Evolutionary conservation across 2,329 filamentous ascomycete genomes (phyloP).

Genomic region (Dothidotthia symphoricarpi): DNA sequence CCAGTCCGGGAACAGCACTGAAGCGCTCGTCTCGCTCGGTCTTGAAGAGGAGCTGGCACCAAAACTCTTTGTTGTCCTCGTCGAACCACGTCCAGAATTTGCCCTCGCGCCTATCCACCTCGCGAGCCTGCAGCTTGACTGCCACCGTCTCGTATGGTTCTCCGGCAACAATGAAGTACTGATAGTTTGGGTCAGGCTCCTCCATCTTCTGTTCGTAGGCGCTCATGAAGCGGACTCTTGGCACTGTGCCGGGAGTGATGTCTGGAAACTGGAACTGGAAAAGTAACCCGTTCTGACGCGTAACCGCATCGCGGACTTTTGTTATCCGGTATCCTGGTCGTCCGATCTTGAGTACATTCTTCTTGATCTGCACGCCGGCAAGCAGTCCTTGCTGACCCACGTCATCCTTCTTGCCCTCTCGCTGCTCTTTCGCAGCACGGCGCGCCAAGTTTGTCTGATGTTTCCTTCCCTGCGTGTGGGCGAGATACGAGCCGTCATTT

Average conservation of each 20-base stretch:
- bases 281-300: conserved; percentile 83
- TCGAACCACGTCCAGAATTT: conserved; percentile 95
- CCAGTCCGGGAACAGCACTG: conserved; percentile 64
- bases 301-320: conserved; percentile 86
- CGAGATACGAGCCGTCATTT: conserved; percentile 97
- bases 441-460: conserved; percentile 98
- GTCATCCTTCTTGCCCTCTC: conserved; percentile 72
- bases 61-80: conserved; percentile 92
- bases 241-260: conserved; percentile 70
- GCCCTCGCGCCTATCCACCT: conserved; percentile 86
- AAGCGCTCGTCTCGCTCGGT: conserved; percentile 94
- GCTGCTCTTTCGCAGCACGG: conserved; percentile 91
- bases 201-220: conserved; percentile 95
- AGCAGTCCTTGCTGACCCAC: conserved; percentile 75
- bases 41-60: conserved; percentile 97
- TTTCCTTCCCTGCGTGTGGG: conserved; percentile 97
- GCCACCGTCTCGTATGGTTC: conserved; percentile 97
- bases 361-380: conserved; percentile 62
- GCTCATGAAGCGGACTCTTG: conserved; percentile 94
- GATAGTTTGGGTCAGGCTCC: conserved; percentile 85
- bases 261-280: conserved; percentile 97
- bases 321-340: conserved; percentile 97
- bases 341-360: conserved; percentile 91
- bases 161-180: conserved; percentile 91
- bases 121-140: conserved; percentile 91